Conservation (phyloP, 2,329 filamentous ascomycete genomes). For the Aspergillus sp. region DNA sequence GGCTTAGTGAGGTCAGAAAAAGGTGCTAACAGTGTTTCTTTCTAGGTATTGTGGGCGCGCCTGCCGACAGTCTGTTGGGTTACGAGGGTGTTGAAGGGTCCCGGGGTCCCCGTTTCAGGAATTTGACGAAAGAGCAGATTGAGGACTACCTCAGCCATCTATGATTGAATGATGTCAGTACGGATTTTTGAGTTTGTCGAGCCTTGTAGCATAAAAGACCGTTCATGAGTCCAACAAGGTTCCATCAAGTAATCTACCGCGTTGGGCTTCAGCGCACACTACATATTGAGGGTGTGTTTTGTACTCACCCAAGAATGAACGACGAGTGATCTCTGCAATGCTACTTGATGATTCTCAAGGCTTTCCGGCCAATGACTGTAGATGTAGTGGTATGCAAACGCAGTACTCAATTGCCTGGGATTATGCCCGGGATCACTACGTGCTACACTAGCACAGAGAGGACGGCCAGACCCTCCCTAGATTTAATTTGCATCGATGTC, state of each 20-base stretch:
- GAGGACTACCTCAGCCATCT: conserved; percentile 99
- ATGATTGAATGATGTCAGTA: conserved; percentile 43
- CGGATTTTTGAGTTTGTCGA: conserved; percentile 10
- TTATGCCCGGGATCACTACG: neutral
- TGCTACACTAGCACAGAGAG: no score
- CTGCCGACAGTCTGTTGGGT: conserved; percentile 85
- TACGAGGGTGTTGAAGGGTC: conserved; percentile 49
- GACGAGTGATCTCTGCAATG: neutral
- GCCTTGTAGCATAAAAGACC: conserved; percentile 22
- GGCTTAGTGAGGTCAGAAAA: neutral
- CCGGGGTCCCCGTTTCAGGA: conserved; percentile 38
- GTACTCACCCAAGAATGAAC: neutral
- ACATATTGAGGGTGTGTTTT: neutral
- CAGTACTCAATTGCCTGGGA: neutral
- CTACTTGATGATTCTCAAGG: neutral
- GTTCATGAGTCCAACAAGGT: conserved; percentile 14
- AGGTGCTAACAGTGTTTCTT: conserved; percentile 2
- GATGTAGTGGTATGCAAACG: no score
- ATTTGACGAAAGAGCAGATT: conserved; percentile 94
- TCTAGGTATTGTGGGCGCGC: conserved; percentile 91
- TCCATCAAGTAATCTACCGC: conserved; percentile 2
- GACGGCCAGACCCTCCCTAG: no score
- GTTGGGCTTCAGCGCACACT: neutral
- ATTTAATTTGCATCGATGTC: neutral
- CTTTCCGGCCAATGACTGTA: no score